Conservation (phyloP, 768 basidiomycete genomes). For the Lactifluus volemus region DNA sequence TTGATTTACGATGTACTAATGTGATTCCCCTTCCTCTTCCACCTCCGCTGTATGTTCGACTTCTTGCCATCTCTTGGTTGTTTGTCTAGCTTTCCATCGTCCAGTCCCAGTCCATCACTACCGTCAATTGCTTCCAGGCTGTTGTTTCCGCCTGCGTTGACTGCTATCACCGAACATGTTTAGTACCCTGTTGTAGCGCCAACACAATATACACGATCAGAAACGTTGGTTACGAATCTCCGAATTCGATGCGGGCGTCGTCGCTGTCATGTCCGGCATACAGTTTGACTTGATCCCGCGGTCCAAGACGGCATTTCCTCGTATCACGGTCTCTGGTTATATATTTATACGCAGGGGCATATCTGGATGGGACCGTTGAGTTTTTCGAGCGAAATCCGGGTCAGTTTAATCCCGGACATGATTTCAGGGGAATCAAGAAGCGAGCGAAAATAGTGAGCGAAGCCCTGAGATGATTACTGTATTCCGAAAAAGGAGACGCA, state of each 20-base stretch:
- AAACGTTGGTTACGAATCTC: constrained; percentile 1
- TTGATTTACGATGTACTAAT: constrained; percentile 16
- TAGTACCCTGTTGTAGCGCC: constrained; percentile 12
- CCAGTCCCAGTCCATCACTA: constrained; percentile 3
- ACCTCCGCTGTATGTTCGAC: constrained; percentile 7
- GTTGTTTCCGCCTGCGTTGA: constrained; percentile 12
- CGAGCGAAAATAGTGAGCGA: not conserved
- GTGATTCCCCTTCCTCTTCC: not conserved
- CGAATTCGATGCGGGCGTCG: not conserved
- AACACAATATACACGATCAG: constrained; percentile 13
- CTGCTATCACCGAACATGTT: constrained; percentile 11
- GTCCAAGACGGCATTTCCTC: not conserved
- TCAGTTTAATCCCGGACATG: not conserved
- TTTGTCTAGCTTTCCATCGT: constrained; percentile 14
- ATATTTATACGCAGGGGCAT: not conserved
- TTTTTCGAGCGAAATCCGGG: not conserved
- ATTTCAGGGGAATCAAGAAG: not conserved
- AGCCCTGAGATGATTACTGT: not conserved
- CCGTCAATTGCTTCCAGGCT: not conserved
- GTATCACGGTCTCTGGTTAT: not conserved
- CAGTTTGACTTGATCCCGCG: not conserved
- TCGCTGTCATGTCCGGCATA: not conserved
- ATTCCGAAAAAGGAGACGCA: not conserved
- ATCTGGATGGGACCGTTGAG: not conserved
- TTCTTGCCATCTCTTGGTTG: constrained; percentile 16